phyloP scores from a whole-genome alignment of 1,284 basidiomycete species.

The Coniophora puteana region DNA sequence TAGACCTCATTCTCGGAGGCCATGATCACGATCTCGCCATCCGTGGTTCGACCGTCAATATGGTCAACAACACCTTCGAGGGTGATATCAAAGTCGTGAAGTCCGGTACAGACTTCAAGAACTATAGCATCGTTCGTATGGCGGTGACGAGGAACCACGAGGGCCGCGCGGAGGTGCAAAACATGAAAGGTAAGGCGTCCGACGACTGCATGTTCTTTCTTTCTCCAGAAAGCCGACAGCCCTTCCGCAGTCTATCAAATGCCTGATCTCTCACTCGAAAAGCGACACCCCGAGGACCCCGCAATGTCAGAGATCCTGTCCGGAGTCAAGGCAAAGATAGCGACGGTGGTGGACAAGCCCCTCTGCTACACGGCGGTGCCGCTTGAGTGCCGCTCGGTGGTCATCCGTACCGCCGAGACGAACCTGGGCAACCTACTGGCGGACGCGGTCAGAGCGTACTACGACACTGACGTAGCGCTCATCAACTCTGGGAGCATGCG shows the following conservation, averaged over 20 bases:
- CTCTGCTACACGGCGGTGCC: conserved; percentile 5
- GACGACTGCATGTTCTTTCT: background rate
- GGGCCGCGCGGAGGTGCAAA: background rate
- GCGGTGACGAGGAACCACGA: background rate
- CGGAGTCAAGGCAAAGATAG: conserved; percentile 1
- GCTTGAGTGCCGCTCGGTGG: conserved; percentile 6
- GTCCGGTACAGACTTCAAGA: background rate
- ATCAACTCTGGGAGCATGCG: background rate
- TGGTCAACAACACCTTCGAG: background rate
- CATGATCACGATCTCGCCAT: background rate
- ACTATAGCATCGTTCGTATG: background rate
- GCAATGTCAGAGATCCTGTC: conserved; percentile 2
- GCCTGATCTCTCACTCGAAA: background rate
- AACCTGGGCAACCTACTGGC: conserved; percentile 10
- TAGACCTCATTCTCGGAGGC: conserved; percentile 1
- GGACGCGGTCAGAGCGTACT: conserved; percentile 7
- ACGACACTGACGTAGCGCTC: conserved; percentile 7
- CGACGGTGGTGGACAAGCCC: background rate
- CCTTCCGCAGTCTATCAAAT: background rate
- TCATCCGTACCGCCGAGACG: conserved; percentile 2
- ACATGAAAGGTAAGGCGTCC: background rate
- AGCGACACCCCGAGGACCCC: conserved; percentile 6
- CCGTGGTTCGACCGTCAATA: background rate
- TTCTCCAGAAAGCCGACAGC: background rate
- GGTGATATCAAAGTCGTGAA: background rate